Evolutionary conservation across 805 yeast species (phyloP).

Genomic region (Saccharomyces paradoxus): DNA sequence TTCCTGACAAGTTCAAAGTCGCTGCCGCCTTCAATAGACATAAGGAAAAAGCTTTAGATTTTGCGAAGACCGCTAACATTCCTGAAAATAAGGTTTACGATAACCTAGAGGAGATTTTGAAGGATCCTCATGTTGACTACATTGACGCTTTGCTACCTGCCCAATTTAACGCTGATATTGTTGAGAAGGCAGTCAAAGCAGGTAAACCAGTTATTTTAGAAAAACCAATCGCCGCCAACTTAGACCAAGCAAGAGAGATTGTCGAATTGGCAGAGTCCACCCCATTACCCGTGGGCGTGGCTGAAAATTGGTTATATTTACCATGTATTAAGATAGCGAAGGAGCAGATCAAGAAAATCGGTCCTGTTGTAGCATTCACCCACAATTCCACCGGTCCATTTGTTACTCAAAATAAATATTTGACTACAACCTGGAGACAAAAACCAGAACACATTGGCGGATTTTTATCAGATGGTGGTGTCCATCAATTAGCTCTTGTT

Average conservation of each 20-base stretch:
- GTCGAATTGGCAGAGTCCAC: conserved; percentile 57
- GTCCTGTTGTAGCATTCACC: conserved; percentile 59
- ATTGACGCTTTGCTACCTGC: conserved; percentile 89
- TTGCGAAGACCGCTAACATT: conserved; percentile 58
- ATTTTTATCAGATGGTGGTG: conserved; percentile 89
- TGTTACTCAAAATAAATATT: conserved; percentile 50
- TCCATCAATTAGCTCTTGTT: conserved; percentile 83
- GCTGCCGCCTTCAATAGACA: conserved; percentile 79
- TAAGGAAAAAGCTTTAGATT: conserved; percentile 68
- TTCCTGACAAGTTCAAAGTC: conserved; percentile 45
- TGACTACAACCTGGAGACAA: conserved; percentile 76
- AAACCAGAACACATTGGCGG: conserved; percentile 92
- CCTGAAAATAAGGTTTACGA: conserved; percentile 46
- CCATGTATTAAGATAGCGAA: conserved; percentile 49
- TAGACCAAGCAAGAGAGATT: conserved; percentile 72
- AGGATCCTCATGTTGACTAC: conserved; percentile 60
- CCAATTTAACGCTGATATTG: conserved; percentile 61
- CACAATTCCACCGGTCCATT: conserved; percentile 71
- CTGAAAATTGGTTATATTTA: conserved; percentile 81
- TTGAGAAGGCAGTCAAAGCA: conserved; percentile 60
- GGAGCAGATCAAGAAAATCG: conserved; percentile 60
- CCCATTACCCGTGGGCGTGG: conserved; percentile 61
- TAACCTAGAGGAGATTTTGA: conserved; percentile 53
- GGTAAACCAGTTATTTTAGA: conserved; percentile 77
- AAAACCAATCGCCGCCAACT: conserved; percentile 85